Conservation (phyloP, 2,329 filamentous ascomycete genomes). For the Thielaviopsis euricoi region DNA sequence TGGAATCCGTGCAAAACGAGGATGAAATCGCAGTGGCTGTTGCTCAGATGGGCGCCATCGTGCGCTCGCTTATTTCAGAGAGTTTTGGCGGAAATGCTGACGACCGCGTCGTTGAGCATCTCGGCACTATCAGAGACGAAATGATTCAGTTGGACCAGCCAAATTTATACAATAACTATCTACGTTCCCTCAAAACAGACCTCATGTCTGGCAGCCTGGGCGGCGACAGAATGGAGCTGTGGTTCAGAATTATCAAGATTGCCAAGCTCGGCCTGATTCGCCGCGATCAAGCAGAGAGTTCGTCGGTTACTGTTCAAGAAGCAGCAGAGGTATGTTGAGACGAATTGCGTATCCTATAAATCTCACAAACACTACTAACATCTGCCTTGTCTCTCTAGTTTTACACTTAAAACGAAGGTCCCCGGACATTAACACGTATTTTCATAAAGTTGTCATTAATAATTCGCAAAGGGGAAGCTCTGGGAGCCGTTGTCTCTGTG, state of each 20-base stretch:
- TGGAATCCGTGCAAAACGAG: conserved; percentile 43
- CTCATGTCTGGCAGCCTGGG: conserved; percentile 53
- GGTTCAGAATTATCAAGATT: conserved; percentile 50
- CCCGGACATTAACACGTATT: too few species aligned
- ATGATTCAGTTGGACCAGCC: conserved; percentile 62
- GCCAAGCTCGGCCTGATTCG: conserved; percentile 60
- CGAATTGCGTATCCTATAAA: background rate
- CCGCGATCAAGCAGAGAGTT: conserved; percentile 41
- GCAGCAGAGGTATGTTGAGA: conserved; percentile 39
- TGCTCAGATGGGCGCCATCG: conserved; percentile 57
- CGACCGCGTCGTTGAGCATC: conserved; percentile 53
- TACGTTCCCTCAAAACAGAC: conserved; percentile 54
- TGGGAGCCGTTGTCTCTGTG: too few species aligned
- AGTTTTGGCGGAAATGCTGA: conserved; percentile 67
- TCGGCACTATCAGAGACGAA: conserved; percentile 65
- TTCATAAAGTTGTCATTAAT: too few species aligned
- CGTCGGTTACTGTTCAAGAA: conserved; percentile 51
- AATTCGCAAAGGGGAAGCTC: too few species aligned
- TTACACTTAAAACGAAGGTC: background rate
- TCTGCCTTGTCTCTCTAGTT: background rate
- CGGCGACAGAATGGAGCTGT: conserved; percentile 68
- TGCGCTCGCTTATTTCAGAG: conserved; percentile 49
- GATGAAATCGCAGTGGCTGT: conserved; percentile 48
- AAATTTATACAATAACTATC: conserved; percentile 56
- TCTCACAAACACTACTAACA: background rate